Evolutionary conservation across 306 rosid genomes (phyloP).

Genomic region (Prinsepia uniflora): DNA sequence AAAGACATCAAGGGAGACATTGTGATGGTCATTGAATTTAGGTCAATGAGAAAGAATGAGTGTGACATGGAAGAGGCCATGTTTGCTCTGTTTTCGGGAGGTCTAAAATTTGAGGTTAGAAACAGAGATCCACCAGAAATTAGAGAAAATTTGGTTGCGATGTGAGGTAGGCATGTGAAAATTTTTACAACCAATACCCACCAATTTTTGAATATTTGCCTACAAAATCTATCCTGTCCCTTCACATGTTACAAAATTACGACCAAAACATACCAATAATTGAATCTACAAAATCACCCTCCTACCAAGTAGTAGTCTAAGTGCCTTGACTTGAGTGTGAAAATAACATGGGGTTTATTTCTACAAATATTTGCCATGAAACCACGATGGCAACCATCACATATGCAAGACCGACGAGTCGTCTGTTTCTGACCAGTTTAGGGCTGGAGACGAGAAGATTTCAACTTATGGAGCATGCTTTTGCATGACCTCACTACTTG

Average conservation of each 20-base stretch:
- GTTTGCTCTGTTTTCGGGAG: too few relatives aligned
- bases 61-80: too few relatives aligned
- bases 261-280: too few relatives aligned
- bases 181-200: not conserved
- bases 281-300: not conserved
- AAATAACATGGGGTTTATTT: too few relatives aligned
- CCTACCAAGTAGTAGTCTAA: not conserved
- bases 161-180: not conserved
- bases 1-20: too few relatives aligned
- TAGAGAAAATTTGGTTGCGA: not conserved
- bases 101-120: too few relatives aligned
- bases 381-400: slow-evolving; percentile 33
- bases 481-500: not conserved
- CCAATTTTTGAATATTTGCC: not conserved
- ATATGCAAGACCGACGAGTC: slow-evolving; percentile 51
- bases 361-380: not conserved
- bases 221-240: too few relatives aligned
- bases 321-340: too few relatives aligned
- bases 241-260: too few relatives aligned
- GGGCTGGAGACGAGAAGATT: slow-evolving; percentile 37
- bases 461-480: slow-evolving; percentile 26
- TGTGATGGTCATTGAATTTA: too few relatives aligned
- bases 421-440: slow-evolving; percentile 50
- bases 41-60: too few relatives aligned
- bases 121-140: too few relatives aligned